Evolutionary conservation across 495 filamentous ascomycete species (phyloP), one percentile per base, ranked within the genome.

Genomic region (Massariosphaeria phaeospora): DNA sequence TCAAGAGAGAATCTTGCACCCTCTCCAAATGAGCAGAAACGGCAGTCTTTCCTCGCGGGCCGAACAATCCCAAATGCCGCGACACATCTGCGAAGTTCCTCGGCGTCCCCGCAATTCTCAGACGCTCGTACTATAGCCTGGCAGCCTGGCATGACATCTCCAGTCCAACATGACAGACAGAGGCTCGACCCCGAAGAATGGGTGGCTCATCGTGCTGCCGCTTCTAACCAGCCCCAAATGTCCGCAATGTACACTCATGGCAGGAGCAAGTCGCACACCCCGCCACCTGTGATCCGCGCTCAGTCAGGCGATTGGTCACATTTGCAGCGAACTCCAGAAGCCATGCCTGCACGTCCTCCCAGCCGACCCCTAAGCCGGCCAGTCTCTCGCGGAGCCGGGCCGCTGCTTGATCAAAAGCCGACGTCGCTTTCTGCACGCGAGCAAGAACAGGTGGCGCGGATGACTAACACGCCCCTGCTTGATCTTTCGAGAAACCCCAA

Each of bases 381-480:
- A 15, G 36, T 63, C 8, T 63, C 66, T 20, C 61, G 66, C 12
- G 68, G 66, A 11, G 59, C 67, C 6, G 52, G 21, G 59, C 59
- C 9, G 45, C 15, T 61, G 13, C 57, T 61, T n/a, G 33, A 48
- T 10, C 46, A 65, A 34, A 26, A 36, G 7, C 62, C 57, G 1
- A 76, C 75, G 2, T 80, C 84, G 49, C 79, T 96, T 17, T 91
- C 90, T 13, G 91, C 91, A n/a, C 84, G 87, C 7, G 91, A 97
- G 67, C 91, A 95, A 64, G 89, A 95, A 67, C 85, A 95, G 64
- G 83, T 97, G 25, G 87, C 91, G n/a, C 80, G 89, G 27, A 75
- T 88, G 55, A 96, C 91, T 6, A 87, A 88, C 0, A 84, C 83
- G 1, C 84, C 91, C 2, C 76, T 97, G 12, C 26, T 64, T 35